phyloP scores from a whole-genome alignment of 2,329 filamentous ascomycete genomes.

The Periconia sp. region DNA sequence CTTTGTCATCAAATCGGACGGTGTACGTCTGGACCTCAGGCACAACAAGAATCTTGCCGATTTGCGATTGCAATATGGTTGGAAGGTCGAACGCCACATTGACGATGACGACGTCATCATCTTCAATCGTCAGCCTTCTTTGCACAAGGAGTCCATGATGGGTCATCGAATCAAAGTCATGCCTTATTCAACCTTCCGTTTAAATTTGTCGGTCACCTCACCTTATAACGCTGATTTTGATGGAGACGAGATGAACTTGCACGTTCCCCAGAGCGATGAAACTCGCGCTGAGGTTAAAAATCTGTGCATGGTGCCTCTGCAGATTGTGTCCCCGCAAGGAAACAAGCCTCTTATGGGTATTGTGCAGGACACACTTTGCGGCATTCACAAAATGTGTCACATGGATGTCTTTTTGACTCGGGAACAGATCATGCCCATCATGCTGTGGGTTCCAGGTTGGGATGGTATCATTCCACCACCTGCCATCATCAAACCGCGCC shows the following conservation, averaged over 20 bases:
- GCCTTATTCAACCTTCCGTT: conserved; percentile 97
- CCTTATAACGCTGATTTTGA: conserved; percentile 99
- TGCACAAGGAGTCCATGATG: conserved; percentile 99
- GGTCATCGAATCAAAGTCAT: conserved; percentile 96
- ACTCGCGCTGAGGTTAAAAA: conserved; percentile 92
- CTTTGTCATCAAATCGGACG: conserved; percentile 92
- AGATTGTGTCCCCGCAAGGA: conserved; percentile 96
- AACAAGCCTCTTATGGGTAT: conserved; percentile 99
- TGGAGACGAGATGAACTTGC: conserved; percentile 99
- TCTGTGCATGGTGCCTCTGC: conserved; percentile 95
- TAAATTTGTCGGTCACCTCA: conserved; percentile 96
- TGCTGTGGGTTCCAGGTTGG: conserved; percentile 98
- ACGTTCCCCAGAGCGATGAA: conserved; percentile 97
- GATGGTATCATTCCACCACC: conserved; percentile 91
- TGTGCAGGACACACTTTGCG: conserved; percentile 94
- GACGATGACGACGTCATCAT: conserved; percentile 97
- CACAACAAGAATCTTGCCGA: conserved; percentile 87
- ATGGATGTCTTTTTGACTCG: conserved; percentile 89
- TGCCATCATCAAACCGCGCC: conserved; percentile 88
- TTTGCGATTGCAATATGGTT: conserved; percentile 89
- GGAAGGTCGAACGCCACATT: conserved; percentile 98
- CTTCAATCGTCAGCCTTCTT: conserved; percentile 98
- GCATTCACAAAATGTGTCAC: conserved; percentile 88
- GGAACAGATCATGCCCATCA: conserved; percentile 91
- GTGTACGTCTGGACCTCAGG: conserved; percentile 90